A percentile compares a stretch with the other conserved stretches of the same genome.
phyloP scores from a whole-genome alignment of 768 basidiomycete species.

The Boletus fagicola region DNA sequence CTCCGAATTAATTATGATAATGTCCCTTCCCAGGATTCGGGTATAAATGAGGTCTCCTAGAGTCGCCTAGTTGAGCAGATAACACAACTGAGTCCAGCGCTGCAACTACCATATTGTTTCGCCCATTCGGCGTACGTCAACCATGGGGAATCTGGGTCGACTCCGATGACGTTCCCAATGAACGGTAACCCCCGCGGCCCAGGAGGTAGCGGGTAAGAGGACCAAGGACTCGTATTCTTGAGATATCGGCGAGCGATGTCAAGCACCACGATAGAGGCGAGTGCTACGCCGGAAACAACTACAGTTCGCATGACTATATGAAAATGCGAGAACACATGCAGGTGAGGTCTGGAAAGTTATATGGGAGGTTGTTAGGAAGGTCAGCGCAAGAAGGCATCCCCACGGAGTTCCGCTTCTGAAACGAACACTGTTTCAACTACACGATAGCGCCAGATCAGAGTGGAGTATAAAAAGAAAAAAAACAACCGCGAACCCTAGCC shows the following conservation, averaged over 20 bases:
- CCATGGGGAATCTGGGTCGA: conserved; percentile 36
- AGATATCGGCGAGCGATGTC: conserved; percentile 9
- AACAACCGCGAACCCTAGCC: not conserved
- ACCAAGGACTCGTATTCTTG: not conserved
- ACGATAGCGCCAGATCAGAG: not conserved
- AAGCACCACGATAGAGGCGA: conserved; percentile 11
- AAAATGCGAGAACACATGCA: not conserved
- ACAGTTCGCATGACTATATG: conserved; percentile 7
- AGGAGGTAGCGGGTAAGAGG: conserved; percentile 32
- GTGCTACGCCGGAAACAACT: conserved; percentile 1
- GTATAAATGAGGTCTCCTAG: conserved; percentile 50
- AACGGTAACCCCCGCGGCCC: conserved; percentile 39
- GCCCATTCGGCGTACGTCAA: conserved; percentile 40
- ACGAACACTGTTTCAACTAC: not conserved
- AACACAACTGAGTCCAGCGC: not conserved
- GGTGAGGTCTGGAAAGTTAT: not conserved
- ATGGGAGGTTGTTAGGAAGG: not conserved
- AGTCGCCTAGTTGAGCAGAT: not conserved
- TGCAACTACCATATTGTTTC: conserved; percentile 32
- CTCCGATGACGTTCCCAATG: conserved; percentile 38
- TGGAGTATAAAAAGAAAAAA: not conserved
- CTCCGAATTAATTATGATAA: conserved; percentile 47
- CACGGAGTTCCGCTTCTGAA: not conserved
- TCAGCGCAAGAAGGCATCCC: not conserved
- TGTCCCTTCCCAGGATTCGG: conserved; percentile 41